Evolutionary conservation across 129 eudicot genomes (phyloP).

Genomic region (Erigeron canadensis): DNA sequence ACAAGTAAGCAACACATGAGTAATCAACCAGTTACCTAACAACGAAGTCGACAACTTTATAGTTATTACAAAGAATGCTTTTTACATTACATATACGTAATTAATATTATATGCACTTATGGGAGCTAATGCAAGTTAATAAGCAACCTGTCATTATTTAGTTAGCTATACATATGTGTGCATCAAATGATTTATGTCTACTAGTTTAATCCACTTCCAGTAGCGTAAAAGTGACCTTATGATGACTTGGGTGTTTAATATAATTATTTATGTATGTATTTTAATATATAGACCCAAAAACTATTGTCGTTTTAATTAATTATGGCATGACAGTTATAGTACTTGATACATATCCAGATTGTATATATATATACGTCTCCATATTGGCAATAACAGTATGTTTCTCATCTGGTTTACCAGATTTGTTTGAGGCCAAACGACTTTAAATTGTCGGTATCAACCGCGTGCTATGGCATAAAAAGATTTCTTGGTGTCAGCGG

Average conservation of each 20-base stretch:
- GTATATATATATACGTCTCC: too few relatives aligned
- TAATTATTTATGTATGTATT: neutral
- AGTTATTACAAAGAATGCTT: constrained; percentile 5
- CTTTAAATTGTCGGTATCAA: too few relatives aligned
- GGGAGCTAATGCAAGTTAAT: neutral
- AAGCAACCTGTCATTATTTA: neutral
- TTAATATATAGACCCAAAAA: neutral
- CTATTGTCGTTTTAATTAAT: neutral
- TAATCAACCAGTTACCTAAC: constrained; percentile 3
- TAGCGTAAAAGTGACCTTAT: constrained; percentile 27
- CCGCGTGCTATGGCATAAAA: too few relatives aligned
- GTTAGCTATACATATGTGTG: neutral
- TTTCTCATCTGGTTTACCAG: too few relatives aligned
- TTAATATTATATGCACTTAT: neutral
- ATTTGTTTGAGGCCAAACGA: neutral
- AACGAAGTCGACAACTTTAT: constrained; percentile 1
- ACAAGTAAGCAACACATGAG: neutral
- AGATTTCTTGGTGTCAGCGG: too few relatives aligned
- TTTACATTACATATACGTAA: neutral
- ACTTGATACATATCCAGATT: too few relatives aligned
- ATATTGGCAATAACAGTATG: too few relatives aligned
- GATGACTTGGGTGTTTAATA: constrained; percentile 16
- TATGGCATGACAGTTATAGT: neutral
- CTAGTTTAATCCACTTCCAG: constrained; percentile 28
- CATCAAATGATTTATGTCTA: constrained; percentile 17